Evolutionary conservation across 2,329 filamentous ascomycete species (phyloP), one percentile per base, ranked within the genome.

Genomic region (Xylogone sp.): DNA sequence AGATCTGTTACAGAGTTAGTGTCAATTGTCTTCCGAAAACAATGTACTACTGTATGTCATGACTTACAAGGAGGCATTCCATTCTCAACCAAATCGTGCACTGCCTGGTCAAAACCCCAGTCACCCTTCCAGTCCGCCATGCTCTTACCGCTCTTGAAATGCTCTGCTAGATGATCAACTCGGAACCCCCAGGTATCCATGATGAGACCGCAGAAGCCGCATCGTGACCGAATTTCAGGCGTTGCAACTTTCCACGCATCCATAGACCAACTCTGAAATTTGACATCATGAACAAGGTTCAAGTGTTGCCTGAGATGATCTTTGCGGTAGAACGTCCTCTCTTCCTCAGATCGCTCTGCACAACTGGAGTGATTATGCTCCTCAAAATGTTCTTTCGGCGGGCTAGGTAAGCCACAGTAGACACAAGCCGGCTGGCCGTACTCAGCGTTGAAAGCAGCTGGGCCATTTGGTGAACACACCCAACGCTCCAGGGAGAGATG

Each of bases 111-210:
- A 56, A 86, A 85, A 73, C 83, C 83, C 82, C 82, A 85, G 67
- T 83, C 82, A 71, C 83, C 83, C 73, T 84, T 83, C 83, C 83
- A 86, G 66, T 85, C 80, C 56, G 78, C 79, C 82, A 86, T 86
- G 61, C 78, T 81, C 56, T 77, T 79, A 69, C 83, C 82, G 21
- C 75, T 78, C 68, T 84, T 85, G 72, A 85, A 86, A 66, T 86
- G 83, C 56, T 84, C 81, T n/a, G 83, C 82, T 39, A 86, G 68
- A 61, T 86, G 83, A 59, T 86, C 82, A 16, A 79, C 73, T 62
- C 83, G 73, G 50, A 76, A 72, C 9, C 74, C 75, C 83, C 83
- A 86, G 43, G 76, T 82, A 59, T 81, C 78, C 71, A 85, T 77
- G 13, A 82, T 71, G 51, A 79, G 75, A 46, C 79, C 79, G 60